These are phyloP conservation scores for Verticillium dahliae DNA, from an alignment of 2,329 filamentous ascomycete species.

Conservation along the genomic window DNA sequence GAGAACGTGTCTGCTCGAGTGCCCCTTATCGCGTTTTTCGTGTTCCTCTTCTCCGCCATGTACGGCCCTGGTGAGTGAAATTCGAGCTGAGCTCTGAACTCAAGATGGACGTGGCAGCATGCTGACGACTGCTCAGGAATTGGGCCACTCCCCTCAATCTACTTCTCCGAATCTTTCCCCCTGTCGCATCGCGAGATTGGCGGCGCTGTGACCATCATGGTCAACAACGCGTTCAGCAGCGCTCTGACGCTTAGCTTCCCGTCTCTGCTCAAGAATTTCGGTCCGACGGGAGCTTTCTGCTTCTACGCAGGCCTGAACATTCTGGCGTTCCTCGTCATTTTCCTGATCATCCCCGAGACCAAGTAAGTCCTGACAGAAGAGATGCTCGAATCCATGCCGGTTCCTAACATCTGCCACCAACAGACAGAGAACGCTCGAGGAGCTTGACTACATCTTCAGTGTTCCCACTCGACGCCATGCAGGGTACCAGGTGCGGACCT, in stretches of 20 bases:
- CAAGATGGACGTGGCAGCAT: too few relatives aligned
- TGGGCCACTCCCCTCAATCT: slow-evolving; percentile 56
- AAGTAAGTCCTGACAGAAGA: slow-evolving; percentile 19
- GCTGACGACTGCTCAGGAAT: slow-evolving; percentile 26
- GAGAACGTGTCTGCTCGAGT: slow-evolving; percentile 32
- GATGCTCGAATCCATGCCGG: too few relatives aligned
- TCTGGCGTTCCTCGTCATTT: slow-evolving; percentile 38
- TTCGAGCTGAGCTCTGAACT: too few relatives aligned
- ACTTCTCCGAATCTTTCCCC: slow-evolving; percentile 58
- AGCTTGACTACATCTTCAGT: slow-evolving; percentile 32
- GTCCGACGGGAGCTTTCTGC: slow-evolving; percentile 28
- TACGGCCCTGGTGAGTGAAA: slow-evolving; percentile 48
- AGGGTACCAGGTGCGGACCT: slow-evolving; percentile 21
- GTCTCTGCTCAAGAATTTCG: slow-evolving; percentile 32
- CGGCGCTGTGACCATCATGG: slow-evolving; percentile 58
- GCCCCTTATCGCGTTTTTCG: slow-evolving; percentile 51
- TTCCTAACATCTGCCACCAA: background rate
- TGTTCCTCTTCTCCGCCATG: slow-evolving; percentile 60
- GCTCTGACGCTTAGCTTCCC: slow-evolving; percentile 47
- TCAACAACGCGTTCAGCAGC: slow-evolving; percentile 47
- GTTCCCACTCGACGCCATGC: slow-evolving; percentile 23
- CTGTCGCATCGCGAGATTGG: slow-evolving; percentile 57
- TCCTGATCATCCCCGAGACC: slow-evolving; percentile 42
- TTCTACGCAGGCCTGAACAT: slow-evolving; percentile 42
- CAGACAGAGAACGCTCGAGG: slow-evolving; percentile 36